These are phyloP conservation scores for Microstroma glucosiphilum DNA, from an alignment of 1,284 basidiomycete genomes.

Conservation along the genomic window DNA sequence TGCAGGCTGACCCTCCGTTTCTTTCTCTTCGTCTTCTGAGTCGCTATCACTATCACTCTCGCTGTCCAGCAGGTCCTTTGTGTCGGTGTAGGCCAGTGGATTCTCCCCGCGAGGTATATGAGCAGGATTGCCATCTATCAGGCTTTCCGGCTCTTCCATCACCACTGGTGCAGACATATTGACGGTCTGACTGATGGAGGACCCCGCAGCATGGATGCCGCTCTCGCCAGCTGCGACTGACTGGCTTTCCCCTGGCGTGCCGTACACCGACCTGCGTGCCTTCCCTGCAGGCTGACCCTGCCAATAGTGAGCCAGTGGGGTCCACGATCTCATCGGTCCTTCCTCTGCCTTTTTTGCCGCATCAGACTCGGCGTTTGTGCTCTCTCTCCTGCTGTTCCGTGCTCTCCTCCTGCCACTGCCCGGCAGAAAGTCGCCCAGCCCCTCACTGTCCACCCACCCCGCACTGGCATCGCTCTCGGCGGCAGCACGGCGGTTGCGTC, in stretches of 20 bases:
- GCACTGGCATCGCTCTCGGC: background rate
- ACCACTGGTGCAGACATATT: conserved; percentile 13
- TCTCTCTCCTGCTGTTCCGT: too few species aligned
- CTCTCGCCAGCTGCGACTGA: too few species aligned
- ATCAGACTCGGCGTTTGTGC: too few species aligned
- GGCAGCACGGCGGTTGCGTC: background rate
- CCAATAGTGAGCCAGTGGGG: too few species aligned
- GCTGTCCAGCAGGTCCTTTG: conserved; percentile 25
- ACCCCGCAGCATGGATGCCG: too few species aligned
- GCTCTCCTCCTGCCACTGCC: background rate
- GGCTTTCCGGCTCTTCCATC: conserved; percentile 28
- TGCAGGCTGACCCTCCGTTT: background rate
- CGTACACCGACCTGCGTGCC: too few species aligned
- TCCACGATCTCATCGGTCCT: too few species aligned
- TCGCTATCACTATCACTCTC: conserved; percentile 23
- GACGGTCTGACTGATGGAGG: too few species aligned
- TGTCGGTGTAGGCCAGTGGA: conserved; percentile 28
- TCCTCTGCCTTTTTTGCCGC: too few species aligned
- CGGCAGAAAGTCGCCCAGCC: background rate
- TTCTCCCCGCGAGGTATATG: conserved; percentile 34
- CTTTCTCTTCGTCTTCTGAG: conserved; percentile 14
- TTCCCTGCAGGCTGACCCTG: too few species aligned
- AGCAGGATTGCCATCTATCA: conserved; percentile 27
- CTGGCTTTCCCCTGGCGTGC: too few species aligned
- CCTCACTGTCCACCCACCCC: background rate